A percentile compares a stretch with the other conserved stretches of the same genome.
Evolutionary conservation across 2,329 filamentous ascomycete species (phyloP).

Genomic region (Podosphaera aphanis): DNA sequence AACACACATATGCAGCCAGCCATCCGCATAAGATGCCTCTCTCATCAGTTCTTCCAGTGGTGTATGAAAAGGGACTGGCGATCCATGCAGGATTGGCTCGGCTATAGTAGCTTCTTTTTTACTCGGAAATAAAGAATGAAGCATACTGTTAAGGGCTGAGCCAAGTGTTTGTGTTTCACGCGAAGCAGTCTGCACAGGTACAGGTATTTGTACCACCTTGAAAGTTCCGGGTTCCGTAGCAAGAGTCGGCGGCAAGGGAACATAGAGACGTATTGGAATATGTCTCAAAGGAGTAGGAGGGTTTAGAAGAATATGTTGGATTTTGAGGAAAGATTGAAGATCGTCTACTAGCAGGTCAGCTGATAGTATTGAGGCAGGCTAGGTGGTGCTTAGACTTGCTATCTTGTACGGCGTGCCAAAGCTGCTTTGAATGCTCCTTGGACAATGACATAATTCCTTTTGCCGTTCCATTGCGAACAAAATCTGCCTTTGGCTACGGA

Average conservation of each 20-base stretch:
- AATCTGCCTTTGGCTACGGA: constrained; percentile 23
- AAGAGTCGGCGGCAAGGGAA: constrained; percentile 38
- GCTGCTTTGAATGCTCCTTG: constrained; percentile 39
- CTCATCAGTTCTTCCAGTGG: constrained; percentile 64
- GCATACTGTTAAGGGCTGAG: constrained; percentile 45
- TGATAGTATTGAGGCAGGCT: not conserved
- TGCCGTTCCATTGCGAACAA: constrained; percentile 43
- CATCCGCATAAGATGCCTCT: constrained; percentile 71
- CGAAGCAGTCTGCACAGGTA: constrained; percentile 25
- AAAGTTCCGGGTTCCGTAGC: constrained; percentile 28
- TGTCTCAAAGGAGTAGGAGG: constrained; percentile 52
- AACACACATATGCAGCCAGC: constrained; percentile 69
- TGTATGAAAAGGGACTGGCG: constrained; percentile 54
- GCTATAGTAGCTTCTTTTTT: constrained; percentile 65
- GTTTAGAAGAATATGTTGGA: constrained; percentile 57
- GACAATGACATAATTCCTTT: constrained; percentile 50
- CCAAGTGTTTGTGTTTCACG: constrained; percentile 47
- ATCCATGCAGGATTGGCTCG: constrained; percentile 67
- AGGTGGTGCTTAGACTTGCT: constrained; percentile 20
- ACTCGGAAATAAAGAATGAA: constrained; percentile 73
- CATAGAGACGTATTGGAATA: constrained; percentile 72
- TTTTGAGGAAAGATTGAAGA: constrained; percentile 43
- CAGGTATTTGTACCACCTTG: constrained; percentile 52
- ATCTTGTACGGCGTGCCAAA: constrained; percentile 41
- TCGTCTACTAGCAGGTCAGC: constrained; percentile 30